phyloP scores from a whole-genome alignment of 192 early-diverging fungal genomes.

The Linnemannia zychae region DNA sequence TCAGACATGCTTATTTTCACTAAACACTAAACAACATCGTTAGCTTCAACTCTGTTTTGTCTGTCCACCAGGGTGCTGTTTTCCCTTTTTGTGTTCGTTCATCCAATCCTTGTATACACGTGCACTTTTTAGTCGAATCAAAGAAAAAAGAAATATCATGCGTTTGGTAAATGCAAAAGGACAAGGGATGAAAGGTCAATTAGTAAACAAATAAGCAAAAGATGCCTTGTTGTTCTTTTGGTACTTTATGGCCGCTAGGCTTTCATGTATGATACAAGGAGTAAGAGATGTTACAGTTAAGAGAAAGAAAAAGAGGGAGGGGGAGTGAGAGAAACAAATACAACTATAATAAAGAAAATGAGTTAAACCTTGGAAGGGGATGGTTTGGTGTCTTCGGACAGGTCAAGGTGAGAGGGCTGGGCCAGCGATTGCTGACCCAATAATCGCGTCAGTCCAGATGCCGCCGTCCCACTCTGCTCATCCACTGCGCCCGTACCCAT shows the following conservation, averaged over 20 bases:
- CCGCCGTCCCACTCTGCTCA: not conserved
- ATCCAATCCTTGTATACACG: not conserved
- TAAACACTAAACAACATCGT: too few species aligned
- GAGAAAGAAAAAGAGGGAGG: not conserved
- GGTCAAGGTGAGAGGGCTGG: slow-evolving; percentile 38
- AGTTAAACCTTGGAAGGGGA: not conserved
- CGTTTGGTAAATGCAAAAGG: not conserved
- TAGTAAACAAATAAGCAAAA: too few species aligned
- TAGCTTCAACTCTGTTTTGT: not conserved
- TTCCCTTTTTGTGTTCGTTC: not conserved
- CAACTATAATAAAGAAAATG: not conserved
- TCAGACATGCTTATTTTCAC: too few species aligned
- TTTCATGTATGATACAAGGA: not conserved
- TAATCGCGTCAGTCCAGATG: slow-evolving; percentile 11
- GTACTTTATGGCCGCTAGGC: too few species aligned
- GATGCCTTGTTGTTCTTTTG: too few species aligned
- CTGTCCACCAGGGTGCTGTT: not conserved
- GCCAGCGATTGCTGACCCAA: slow-evolving; percentile 19
- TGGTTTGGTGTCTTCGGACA: slow-evolving; percentile 12
- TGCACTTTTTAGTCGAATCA: not conserved
- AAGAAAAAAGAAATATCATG: not conserved
- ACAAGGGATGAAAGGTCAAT: too few species aligned
- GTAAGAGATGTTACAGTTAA: not conserved
- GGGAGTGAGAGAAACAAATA: not conserved
- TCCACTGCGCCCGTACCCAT: not conserved